These are phyloP conservation scores for Guyanaporus albipodus DNA, from an alignment of 768 basidiomycete species.

Conservation along the genomic window DNA sequence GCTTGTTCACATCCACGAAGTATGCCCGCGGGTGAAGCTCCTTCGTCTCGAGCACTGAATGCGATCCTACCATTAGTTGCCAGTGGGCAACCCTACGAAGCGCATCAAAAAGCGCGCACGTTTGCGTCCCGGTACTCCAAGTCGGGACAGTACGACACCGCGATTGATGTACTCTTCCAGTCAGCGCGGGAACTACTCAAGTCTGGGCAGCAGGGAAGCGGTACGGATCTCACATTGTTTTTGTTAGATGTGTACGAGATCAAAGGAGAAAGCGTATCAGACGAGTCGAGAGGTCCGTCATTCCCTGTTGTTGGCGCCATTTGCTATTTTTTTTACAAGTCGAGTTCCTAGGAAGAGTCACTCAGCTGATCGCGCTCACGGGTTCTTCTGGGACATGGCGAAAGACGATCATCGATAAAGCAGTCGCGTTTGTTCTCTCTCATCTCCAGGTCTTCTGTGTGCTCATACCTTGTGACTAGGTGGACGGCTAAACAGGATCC, in stretches of 20 bases:
- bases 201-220: constrained; percentile 83
- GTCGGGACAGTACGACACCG: constrained; percentile 75
- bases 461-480: constrained; percentile 39
- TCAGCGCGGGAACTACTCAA: constrained; percentile 86
- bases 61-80: constrained; percentile 73
- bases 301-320: neutral
- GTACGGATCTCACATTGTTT: constrained; percentile 78
- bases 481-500: constrained; percentile 80
- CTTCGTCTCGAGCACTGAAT: constrained; percentile 64
- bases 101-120: constrained; percentile 95
- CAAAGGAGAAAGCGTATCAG: constrained; percentile 66
- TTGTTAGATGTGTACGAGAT: constrained; percentile 81
- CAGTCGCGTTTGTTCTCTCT: constrained; percentile 64
- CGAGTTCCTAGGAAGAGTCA: constrained; percentile 63
- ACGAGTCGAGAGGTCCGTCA: constrained; percentile 73
- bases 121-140: constrained; percentile 87
- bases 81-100: constrained; percentile 77
- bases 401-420: constrained; percentile 81
- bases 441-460: constrained; percentile 7
- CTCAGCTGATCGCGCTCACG: constrained; percentile 86
- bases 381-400: constrained; percentile 82
- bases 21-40: constrained; percentile 27
- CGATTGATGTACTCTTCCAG: constrained; percentile 92
- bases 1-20: constrained; percentile 8
- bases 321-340: neutral